Conservation (phyloP, 768 basidiomycete species). For the Boletus eberwhitei region DNA sequence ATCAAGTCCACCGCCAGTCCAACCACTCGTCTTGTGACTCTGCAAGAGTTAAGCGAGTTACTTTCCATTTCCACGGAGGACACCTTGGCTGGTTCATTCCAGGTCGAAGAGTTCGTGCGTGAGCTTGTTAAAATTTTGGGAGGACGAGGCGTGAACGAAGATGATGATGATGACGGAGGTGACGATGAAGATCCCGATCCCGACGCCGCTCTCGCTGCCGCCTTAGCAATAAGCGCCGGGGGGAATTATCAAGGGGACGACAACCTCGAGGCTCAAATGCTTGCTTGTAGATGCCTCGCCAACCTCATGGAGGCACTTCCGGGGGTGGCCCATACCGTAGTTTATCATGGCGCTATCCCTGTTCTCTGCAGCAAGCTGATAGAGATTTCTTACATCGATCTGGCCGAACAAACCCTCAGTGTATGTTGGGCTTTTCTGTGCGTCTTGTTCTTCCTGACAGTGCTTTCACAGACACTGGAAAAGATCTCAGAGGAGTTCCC, state of each 20-base stretch:
- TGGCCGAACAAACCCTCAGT: conserved; percentile 96
- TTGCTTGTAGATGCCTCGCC: conserved; percentile 94
- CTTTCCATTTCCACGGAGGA: conserved; percentile 97
- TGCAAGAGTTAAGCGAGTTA: conserved; percentile 93
- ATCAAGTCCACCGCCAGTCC: conserved; percentile 84
- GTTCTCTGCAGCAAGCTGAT: conserved; percentile 96
- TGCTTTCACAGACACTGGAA: conserved; percentile 74
- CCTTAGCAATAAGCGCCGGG: conserved; percentile 76
- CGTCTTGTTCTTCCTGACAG: conserved; percentile 9
- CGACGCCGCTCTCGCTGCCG: conserved; percentile 86
- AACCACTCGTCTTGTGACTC: conserved; percentile 79
- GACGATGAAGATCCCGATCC: conserved; percentile 70
- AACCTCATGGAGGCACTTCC: conserved; percentile 99
- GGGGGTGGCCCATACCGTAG: conserved; percentile 94
- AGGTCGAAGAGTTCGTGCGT: conserved; percentile 85
- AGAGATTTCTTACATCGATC: conserved; percentile 96
- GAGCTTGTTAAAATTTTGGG: conserved; percentile 91
- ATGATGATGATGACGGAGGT: conserved; percentile 70
- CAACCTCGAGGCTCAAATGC: conserved; percentile 88
- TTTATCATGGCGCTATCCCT: conserved; percentile 97
- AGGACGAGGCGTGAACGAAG: conserved; percentile 65
- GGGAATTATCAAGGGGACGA: conserved; percentile 73
- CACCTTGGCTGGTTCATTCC: conserved; percentile 93
- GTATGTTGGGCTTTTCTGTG: conserved; percentile 50
- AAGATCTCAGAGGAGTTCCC: conserved; percentile 99